Base-by-base conservation (phyloP, 106 monocot species). In the Dactylorhiza incarnata region DNA sequence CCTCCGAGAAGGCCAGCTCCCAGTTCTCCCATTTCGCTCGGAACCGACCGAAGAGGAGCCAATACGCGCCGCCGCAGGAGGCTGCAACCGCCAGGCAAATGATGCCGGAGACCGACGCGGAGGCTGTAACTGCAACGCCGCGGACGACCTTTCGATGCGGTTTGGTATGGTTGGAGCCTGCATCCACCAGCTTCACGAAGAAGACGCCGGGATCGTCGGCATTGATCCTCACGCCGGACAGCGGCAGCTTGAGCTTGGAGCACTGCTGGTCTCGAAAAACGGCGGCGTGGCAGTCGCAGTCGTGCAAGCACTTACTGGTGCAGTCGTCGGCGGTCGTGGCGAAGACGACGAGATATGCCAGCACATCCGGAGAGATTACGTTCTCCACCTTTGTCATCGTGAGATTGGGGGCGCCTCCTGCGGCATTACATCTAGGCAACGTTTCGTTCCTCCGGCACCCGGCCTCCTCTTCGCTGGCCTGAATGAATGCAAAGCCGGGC, bases 241-340 rank as follows among this genome's bases (percentile, higher is more conserved):
- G 65, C 25, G 67, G 67, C 23, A 67, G 43, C 67, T 67, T 67
- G 24, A 67, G 67, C 67, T 67, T 67, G 24, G 24, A 25, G 29
- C 67, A 67, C 4, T 26, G 20, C 29, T 65, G 65, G 5, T 26
- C 24, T 24, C 12, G 65, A n/a, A 26, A 65, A 0, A 25, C 8
- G 65, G 65, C 65, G 7, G 65, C 65, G 65, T 65, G 7, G 65
- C 65, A 65, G 25, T 65, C 23, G 65, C 65, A 65, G 65, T 65
- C 65, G 25, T 65, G 5, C 9, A 24, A 6, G 65, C 65, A 65
- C 0, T 22, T 12, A 6, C 25, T 65, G 65, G 24, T 65, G 23
- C 65, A 65, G 23, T 65, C 25, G 8, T 67, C 26, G 4, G 29
- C 9, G 67, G 12, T 67, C 67, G 1, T 0, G 24, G 4, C 4